Conservation (phyloP, 177 flowering plant species). For the Tripterygium wilfordii region DNA sequence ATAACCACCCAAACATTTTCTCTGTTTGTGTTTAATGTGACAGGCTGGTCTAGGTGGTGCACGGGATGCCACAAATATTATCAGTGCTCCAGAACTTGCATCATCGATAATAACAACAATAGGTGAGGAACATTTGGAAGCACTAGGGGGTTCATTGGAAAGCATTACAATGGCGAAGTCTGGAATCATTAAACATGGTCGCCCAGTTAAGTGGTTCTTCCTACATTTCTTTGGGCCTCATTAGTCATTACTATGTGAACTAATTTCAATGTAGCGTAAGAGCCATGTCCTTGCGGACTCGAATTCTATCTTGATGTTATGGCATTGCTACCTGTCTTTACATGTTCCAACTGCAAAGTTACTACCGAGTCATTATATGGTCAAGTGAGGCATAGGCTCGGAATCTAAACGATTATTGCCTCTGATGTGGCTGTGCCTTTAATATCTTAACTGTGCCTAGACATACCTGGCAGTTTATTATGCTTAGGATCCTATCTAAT, state of each 20-base stretch:
- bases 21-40: slow-evolving; percentile 3
- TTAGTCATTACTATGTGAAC: no score
- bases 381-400: no score
- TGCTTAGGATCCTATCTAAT: no score
- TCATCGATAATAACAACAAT: slow-evolving; percentile 82
- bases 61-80: slow-evolving; percentile 92
- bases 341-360: no score
- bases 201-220: slow-evolving; percentile 82
- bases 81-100: slow-evolving; percentile 51
- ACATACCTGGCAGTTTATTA: no score
- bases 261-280: no score
- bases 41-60: slow-evolving; percentile 98
- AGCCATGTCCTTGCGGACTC: no score
- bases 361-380: no score
- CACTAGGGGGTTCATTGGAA: slow-evolving; percentile 92
- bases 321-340: no score
- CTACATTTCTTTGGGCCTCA: slow-evolving; percentile 2
- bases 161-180: slow-evolving; percentile 90
- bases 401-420: no score
- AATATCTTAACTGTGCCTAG: no score
- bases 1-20: not conserved
- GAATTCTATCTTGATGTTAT: no score
- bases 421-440: not conserved
- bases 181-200: slow-evolving; percentile 78
- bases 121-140: slow-evolving; percentile 87